Evolutionary conservation across 2,329 filamentous ascomycete genomes (phyloP).

Genomic region (Nemania serpens): DNA sequence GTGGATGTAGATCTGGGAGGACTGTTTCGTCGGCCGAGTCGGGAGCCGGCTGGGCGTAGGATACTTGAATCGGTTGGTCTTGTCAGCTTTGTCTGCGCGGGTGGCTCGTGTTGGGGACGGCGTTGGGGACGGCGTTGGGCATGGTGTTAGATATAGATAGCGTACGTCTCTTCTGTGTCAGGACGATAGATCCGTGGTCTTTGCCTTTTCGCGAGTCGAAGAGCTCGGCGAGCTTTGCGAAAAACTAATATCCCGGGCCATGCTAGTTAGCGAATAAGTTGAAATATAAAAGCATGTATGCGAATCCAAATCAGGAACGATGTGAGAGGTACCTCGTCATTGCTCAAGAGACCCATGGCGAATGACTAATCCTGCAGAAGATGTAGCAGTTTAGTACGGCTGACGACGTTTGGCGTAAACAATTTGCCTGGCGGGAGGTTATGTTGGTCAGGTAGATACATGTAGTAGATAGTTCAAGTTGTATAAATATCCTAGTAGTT

Average conservation of each 20-base stretch:
- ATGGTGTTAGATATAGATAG: not conserved
- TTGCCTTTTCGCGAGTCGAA: constrained; percentile 70
- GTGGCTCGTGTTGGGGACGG: not conserved
- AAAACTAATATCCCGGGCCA: constrained; percentile 64
- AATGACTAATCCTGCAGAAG: not conserved
- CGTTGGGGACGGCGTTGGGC: not conserved
- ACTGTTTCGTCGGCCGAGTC: constrained; percentile 53
- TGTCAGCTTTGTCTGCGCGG: constrained; percentile 2
- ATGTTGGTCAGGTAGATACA: not conserved
- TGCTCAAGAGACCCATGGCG: constrained; percentile 57
- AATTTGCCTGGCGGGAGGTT: not conserved
- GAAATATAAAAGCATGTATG: no score
- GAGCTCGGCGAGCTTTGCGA: constrained; percentile 68
- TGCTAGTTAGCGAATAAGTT: constrained; percentile 19
- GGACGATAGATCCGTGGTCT: constrained; percentile 73
- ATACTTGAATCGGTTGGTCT: constrained; percentile 43
- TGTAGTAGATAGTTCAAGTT: not conserved
- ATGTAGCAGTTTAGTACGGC: not conserved
- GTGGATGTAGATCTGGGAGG: constrained; percentile 63
- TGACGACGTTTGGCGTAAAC: not conserved
- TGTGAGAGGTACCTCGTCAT: constrained; percentile 65
- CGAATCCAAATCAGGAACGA: no score
- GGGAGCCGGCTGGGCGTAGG: constrained; percentile 50
- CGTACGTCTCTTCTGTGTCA: constrained; percentile 78
- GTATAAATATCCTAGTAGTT: no score